A percentile compares a stretch with the other conserved stretches of the same genome.
Conservation (phyloP, 225 moss, liverwort and hornwort species). For the Pseudisothecium myosuroides region DNA sequence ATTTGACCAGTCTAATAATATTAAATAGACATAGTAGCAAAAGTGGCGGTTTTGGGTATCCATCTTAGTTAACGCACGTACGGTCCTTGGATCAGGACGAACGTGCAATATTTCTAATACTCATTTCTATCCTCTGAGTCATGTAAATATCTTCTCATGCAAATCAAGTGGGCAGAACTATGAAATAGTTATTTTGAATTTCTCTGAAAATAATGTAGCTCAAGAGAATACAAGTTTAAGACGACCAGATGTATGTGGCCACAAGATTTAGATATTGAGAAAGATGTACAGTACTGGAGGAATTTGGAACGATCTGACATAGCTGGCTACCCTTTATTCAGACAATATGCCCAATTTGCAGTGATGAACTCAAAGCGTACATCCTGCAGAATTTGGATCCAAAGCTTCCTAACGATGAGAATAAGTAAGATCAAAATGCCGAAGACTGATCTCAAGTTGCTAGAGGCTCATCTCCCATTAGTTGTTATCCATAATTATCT, state of each 20-base stretch:
- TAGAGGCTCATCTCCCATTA: not conserved
- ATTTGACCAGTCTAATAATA: no score
- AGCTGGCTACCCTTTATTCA: not conserved
- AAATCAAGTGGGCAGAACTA: not conserved
- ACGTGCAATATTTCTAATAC: no score
- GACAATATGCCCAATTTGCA: not conserved
- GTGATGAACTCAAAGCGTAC: not conserved
- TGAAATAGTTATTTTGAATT: not conserved
- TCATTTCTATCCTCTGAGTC: not conserved
- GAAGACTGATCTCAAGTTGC: not conserved
- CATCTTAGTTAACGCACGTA: not conserved
- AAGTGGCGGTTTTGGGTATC: no score
- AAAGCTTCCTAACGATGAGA: not conserved
- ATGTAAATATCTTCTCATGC: not conserved
- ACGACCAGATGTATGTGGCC: not conserved
- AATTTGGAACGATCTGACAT: not conserved
- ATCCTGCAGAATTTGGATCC: not conserved
- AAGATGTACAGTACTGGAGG: not conserved
- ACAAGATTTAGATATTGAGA: not conserved
- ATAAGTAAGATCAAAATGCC: not conserved
- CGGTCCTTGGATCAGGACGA: no score
- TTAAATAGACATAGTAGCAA: no score
- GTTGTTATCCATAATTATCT: not conserved
- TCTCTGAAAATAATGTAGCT: not conserved
- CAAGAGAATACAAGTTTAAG: not conserved